Evolutionary conservation across 805 yeast genomes (phyloP).

Genomic region (Yamadazyma ubonensis): DNA sequence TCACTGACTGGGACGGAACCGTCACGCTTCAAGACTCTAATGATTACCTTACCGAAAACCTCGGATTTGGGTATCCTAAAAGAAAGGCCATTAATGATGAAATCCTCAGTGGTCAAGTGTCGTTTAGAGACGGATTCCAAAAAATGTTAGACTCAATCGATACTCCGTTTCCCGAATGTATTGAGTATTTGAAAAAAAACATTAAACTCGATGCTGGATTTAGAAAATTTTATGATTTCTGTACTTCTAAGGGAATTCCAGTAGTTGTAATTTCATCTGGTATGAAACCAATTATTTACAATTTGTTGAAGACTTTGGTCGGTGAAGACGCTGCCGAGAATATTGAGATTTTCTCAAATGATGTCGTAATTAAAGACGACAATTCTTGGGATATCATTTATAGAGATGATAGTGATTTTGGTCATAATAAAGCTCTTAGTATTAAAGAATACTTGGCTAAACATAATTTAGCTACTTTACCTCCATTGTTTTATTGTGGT

Average conservation of each 20-base stretch:
- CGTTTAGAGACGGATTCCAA: slow-evolving; percentile 80
- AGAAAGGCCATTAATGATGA: slow-evolving; percentile 68
- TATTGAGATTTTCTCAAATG: slow-evolving; percentile 82
- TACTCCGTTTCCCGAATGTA: slow-evolving; percentile 78
- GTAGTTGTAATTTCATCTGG: slow-evolving; percentile 89
- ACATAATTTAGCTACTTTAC: slow-evolving; percentile 39
- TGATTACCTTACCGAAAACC: slow-evolving; percentile 82
- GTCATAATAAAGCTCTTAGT: slow-evolving; percentile 90
- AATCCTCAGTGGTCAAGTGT: slow-evolving; percentile 63
- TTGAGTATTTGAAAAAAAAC: slow-evolving; percentile 61
- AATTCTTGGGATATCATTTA: slow-evolving; percentile 81
- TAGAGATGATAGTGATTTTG: slow-evolving; percentile 83
- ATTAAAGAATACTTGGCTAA: slow-evolving; percentile 51
- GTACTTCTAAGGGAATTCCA: slow-evolving; percentile 68
- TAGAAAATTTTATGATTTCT: slow-evolving; percentile 76
- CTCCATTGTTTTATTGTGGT: slow-evolving; percentile 86
- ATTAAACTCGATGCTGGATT: slow-evolving; percentile 90
- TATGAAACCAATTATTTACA: slow-evolving; percentile 87
- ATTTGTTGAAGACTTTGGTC: slow-evolving; percentile 68
- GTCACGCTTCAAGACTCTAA: slow-evolving; percentile 94
- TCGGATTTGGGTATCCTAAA: slow-evolving; percentile 77
- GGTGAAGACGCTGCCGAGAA: slow-evolving; percentile 72
- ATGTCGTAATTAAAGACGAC: slow-evolving; percentile 49
- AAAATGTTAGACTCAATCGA: slow-evolving; percentile 79
- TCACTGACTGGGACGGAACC: slow-evolving; percentile 98